Evolutionary conservation across 495 filamentous ascomycete species (phyloP), one percentile per base, ranked within the genome.

Genomic region (Astrothelium macrocarpum): DNA sequence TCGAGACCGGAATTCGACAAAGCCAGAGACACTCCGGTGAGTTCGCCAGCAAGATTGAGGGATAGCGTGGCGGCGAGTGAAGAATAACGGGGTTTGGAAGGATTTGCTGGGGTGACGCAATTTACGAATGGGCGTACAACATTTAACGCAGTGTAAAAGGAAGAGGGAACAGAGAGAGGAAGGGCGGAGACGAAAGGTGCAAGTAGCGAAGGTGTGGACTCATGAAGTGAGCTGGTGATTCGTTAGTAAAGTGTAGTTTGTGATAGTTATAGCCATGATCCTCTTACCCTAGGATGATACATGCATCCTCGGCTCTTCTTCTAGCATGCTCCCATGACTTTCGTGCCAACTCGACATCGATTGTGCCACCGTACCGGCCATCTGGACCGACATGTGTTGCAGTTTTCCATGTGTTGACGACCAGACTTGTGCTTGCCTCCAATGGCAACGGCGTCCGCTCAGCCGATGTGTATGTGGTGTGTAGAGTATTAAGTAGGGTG

Each of bases 311-410:
- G 43, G 94, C 94, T 77, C 94, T 84, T 56, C 94, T 82, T 66
- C 94, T 82, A 61, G 95, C 94, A 82, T 98, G 94, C 76, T 98
- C 94, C 94, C 94, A 98, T 31, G 91, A 94, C 70, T 90, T 82
- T 18, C 85, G 79, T 1, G 88, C 90, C 62, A 98, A 71, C 26
- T 89, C 86, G 62, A 81, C 77, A 70, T 98, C 94, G 42, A 97
- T 82, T 0, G 87, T 89, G 26, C 90, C 90, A 29, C 89, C 90
- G 42, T 77, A 77, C 16, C 80, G 81, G 31, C 87, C 89, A 69
- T 89, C 85, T 0, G 80, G 80, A 56, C 84, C 81, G 2, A 79
- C 73, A 66, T 86, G 85, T 12, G 84, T 79, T 7, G 89, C 90
- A 2, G 88, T 95, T 28, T 91, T 80, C 90, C 91, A 96, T 65